These are phyloP conservation scores for Phytophthora colocasiae DNA, from an alignment of 352 stramenopile species.

Conservation along the genomic window DNA sequence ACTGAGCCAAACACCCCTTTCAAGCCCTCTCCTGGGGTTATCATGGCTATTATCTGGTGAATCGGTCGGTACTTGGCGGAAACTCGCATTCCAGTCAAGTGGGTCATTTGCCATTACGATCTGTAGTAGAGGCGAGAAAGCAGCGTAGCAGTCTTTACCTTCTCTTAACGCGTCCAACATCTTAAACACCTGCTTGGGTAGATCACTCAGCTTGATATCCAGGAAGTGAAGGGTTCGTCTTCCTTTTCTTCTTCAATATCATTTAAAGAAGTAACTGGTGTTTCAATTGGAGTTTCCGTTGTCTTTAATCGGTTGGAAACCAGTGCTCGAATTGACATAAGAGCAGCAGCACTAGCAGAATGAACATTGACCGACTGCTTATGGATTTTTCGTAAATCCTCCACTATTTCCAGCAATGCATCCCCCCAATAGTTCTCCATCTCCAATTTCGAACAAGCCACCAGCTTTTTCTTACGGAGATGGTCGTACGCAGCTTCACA, in stretches of 20 bases:
- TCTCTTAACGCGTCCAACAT: constrained; percentile 42
- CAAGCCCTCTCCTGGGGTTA: neutral
- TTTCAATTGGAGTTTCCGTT: neutral
- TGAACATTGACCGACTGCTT: neutral
- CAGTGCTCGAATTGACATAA: neutral
- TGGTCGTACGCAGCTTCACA: constrained; percentile 28
- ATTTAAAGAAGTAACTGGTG: neutral
- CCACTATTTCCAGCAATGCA: constrained; percentile 29
- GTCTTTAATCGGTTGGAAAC: too few relatives aligned
- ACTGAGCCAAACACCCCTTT: constrained; percentile 19
- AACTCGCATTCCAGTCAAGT: constrained; percentile 40
- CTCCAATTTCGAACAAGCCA: constrained; percentile 23
- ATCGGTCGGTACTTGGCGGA: constrained; percentile 6
- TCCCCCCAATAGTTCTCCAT: constrained; percentile 39
- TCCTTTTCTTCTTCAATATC: neutral
- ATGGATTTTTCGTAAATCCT: constrained; percentile 12
- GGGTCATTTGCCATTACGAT: constrained; percentile 42
- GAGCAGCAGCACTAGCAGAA: neutral
- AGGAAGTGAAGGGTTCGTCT: neutral
- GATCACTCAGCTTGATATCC: neutral
- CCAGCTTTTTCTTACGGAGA: constrained; percentile 11
- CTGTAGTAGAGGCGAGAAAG: constrained; percentile 52
- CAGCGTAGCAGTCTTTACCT: constrained; percentile 44
- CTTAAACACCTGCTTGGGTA: constrained; percentile 20
- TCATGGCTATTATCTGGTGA: too few relatives aligned